Conservation (phyloP, 2,329 filamentous ascomycete genomes). For the Aspergillus versicolor region DNA sequence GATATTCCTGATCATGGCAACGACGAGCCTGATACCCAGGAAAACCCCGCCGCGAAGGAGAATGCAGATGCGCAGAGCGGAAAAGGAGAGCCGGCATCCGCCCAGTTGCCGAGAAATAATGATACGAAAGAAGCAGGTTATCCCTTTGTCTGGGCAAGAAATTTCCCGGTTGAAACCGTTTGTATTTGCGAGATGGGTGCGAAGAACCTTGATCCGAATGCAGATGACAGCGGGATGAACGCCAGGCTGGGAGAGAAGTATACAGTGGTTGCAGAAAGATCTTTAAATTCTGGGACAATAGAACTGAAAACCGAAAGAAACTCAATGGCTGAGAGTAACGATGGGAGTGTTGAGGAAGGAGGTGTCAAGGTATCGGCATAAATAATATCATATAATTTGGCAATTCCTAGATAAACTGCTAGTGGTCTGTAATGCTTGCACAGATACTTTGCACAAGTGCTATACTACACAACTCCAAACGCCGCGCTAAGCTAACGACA, state of each 20-base stretch:
- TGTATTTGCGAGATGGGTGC: conserved; percentile 88
- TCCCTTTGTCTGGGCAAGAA: conserved; percentile 67
- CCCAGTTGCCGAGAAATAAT: neutral
- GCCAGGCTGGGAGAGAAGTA: conserved; percentile 55
- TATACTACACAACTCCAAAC: conserved; percentile 17
- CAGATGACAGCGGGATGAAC: conserved; percentile 34
- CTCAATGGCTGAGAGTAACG: neutral
- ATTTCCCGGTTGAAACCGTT: conserved; percentile 66
- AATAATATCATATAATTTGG: neutral
- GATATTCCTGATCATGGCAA: neutral
- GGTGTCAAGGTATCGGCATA: neutral
- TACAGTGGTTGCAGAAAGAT: conserved; percentile 46
- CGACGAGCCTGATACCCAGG: neutral
- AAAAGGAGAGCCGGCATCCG: neutral
- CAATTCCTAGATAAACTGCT: neutral
- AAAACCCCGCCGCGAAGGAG: neutral
- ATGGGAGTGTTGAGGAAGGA: neutral
- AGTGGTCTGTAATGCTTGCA: neutral
- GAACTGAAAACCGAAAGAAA: neutral
- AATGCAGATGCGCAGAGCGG: neutral
- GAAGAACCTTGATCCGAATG: conserved; percentile 57
- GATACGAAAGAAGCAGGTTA: conserved; percentile 1
- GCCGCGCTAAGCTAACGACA: conserved; percentile 16
- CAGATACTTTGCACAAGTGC: neutral
- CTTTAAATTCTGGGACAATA: conserved; percentile 20